Percentiles rank a stretch among this genome's conserved stretches.
Conservation (phyloP, 495 filamentous ascomycete genomes). For the Thozetella sp. region DNA sequence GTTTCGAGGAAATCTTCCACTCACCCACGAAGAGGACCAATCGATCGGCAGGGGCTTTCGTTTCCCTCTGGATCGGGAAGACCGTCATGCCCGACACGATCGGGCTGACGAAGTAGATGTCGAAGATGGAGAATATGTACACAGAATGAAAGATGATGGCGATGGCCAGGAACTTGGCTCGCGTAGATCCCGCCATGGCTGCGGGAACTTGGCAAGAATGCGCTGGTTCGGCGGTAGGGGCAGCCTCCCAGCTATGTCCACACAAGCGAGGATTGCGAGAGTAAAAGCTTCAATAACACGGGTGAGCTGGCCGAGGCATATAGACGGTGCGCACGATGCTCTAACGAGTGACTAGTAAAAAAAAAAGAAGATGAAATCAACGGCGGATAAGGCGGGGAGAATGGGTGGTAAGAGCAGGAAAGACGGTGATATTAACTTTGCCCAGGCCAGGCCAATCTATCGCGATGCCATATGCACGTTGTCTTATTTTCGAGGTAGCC, state of each 20-base stretch:
- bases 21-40: conserved; percentile 92
- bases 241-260: conserved; percentile 2
- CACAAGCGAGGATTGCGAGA: conserved; percentile 4
- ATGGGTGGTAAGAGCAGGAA: no score
- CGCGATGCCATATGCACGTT: neutral
- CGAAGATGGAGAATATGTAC: conserved; percentile 97
- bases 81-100: conserved; percentile 95
- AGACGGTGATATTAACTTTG: neutral
- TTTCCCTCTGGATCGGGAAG: conserved; percentile 67
- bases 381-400: no score
- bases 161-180: conserved; percentile 86
- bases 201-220: conserved; percentile 4
- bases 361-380: no score
- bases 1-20: conserved; percentile 26
- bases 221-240: conserved; percentile 9
- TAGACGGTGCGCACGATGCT: conserved; percentile 8
- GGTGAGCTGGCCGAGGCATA: no score
- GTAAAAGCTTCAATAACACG: conserved; percentile 9
- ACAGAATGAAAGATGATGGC: conserved; percentile 93
- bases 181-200: conserved; percentile 77
- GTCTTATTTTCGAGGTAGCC: neutral
- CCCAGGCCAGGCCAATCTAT: neutral
- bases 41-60: conserved; percentile 81
- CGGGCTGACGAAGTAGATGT: conserved; percentile 98
- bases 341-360: conserved; percentile 5